Evolutionary conservation across 352 stramenopile genomes (phyloP).

Genomic region (Phytophthora hybrid): DNA sequence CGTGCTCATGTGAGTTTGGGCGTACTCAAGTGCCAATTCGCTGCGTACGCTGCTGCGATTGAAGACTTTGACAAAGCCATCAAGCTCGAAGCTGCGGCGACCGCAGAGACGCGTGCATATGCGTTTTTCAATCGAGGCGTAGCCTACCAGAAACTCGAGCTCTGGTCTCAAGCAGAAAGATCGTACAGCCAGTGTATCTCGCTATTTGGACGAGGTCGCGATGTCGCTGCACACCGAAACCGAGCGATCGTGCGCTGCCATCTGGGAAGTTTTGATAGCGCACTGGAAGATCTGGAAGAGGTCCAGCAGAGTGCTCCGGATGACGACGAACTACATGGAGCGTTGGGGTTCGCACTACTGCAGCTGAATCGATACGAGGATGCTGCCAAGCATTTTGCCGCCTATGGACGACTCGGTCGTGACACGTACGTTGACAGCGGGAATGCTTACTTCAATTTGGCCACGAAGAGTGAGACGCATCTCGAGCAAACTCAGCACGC

Average conservation of each 20-base stretch:
- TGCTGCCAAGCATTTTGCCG: slow-evolving; percentile 67
- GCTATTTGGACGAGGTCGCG: slow-evolving; percentile 43
- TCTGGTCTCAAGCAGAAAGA: slow-evolving; percentile 71
- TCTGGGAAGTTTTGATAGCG: slow-evolving; percentile 57
- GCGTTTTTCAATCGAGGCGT: slow-evolving; percentile 75
- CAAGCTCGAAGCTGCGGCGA: slow-evolving; percentile 51
- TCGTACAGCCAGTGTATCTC: slow-evolving; percentile 69
- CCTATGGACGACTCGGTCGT: slow-evolving; percentile 63
- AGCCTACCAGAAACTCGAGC: slow-evolving; percentile 70
- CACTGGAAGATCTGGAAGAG: slow-evolving; percentile 70
- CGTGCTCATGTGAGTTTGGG: slow-evolving; percentile 69
- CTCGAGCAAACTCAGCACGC: slow-evolving; percentile 53
- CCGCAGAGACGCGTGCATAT: slow-evolving; percentile 23
- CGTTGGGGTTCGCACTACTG: slow-evolving; percentile 68
- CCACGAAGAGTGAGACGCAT: slow-evolving; percentile 36
- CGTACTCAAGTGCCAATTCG: slow-evolving; percentile 85
- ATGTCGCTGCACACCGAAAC: slow-evolving; percentile 72
- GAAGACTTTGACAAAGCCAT: slow-evolving; percentile 75
- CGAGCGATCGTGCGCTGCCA: slow-evolving; percentile 73
- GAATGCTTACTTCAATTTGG: slow-evolving; percentile 83
- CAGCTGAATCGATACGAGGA: slow-evolving; percentile 78
- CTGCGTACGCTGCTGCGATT: slow-evolving; percentile 67
- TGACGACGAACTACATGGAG: slow-evolving; percentile 76
- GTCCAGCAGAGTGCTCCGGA: slow-evolving; percentile 72
- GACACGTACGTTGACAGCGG: slow-evolving; percentile 80